Percentiles rank a stretch among this genome's conserved stretches.
Conservation (phyloP, 2,329 filamentous ascomycete species). For the Basipetospora chlamydospora region DNA sequence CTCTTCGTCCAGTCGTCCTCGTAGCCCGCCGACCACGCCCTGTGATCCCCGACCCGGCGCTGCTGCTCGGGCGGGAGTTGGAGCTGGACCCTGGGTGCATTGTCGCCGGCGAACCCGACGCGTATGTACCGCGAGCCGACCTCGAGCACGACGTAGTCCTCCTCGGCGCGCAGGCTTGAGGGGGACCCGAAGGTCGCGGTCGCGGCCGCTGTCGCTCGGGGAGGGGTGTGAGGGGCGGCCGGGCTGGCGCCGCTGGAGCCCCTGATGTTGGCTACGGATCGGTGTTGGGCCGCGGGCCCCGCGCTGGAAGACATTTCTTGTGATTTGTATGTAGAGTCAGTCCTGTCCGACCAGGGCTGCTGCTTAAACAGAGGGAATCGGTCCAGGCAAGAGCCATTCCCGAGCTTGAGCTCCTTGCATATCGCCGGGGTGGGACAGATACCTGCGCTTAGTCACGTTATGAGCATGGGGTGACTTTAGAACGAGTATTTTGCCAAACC, state of each 20-base stretch:
- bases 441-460: too few species aligned
- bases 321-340: too few species aligned
- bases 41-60: conserved; percentile 67
- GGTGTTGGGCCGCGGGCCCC: conserved; percentile 3
- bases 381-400: too few species aligned
- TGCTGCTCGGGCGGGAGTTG: conserved; percentile 63
- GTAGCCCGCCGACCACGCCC: conserved; percentile 48
- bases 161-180: conserved; percentile 54
- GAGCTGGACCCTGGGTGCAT: conserved; percentile 54
- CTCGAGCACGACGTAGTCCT: conserved; percentile 74
- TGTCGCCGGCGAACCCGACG: conserved; percentile 77
- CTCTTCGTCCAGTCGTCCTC: conserved; percentile 31
- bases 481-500: too few species aligned
- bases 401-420: too few species aligned
- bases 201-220: conserved; percentile 35
- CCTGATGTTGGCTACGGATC: conserved; percentile 38
- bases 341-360: too few species aligned
- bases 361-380: too few species aligned
- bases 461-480: too few species aligned
- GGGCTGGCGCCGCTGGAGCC: conserved; percentile 23
- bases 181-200: conserved; percentile 43
- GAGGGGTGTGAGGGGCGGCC: conserved; percentile 29
- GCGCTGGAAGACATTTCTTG: conserved; percentile 31
- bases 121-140: conserved; percentile 65
- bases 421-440: too few species aligned